Evolutionary conservation across 2,329 filamentous ascomycete genomes (phyloP).

Genomic region (Monosporascus sp.): DNA sequence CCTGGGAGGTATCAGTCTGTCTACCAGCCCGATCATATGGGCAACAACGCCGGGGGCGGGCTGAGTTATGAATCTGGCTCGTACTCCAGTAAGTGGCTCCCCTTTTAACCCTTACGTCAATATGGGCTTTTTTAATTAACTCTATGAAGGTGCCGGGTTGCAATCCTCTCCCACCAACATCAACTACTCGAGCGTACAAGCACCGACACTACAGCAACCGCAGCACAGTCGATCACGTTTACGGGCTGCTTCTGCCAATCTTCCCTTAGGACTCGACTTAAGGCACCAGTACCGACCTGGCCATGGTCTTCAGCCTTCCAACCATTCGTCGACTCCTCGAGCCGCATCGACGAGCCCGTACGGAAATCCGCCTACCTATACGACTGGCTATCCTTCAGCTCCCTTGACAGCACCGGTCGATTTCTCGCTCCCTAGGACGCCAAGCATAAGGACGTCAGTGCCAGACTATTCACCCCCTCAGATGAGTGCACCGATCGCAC

Average conservation of each 20-base stretch:
- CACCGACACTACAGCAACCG: constrained; percentile 35
- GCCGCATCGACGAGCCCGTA: constrained; percentile 35
- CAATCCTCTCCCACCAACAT: constrained; percentile 44
- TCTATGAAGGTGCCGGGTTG: constrained; percentile 36
- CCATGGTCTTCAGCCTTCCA: constrained; percentile 23
- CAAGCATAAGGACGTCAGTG: constrained; percentile 28
- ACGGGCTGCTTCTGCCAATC: constrained; percentile 36
- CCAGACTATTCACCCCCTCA: constrained; percentile 48
- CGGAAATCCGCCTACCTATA: constrained; percentile 38
- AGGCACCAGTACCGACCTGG: constrained; percentile 26
- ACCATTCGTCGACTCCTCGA: constrained; percentile 26
- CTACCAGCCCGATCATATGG: constrained; percentile 46
- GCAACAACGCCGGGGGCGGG: constrained; percentile 33
- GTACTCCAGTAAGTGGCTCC: constrained; percentile 42
- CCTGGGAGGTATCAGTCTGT: constrained; percentile 41
- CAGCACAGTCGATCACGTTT: constrained; percentile 41
- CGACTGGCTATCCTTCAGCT: constrained; percentile 46
- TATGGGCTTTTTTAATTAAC: constrained; percentile 6
- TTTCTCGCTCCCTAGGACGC: constrained; percentile 42
- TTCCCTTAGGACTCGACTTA: constrained; percentile 25
- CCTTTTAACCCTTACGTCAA: not conserved
- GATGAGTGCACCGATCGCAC: constrained; percentile 48
- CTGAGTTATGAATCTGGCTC: constrained; percentile 45
- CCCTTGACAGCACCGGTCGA: constrained; percentile 50
- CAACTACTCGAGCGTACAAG: constrained; percentile 41